Evolutionary conservation across 768 basidiomycete genomes (phyloP).

Genomic region (Gymnopilus dilepis): DNA sequence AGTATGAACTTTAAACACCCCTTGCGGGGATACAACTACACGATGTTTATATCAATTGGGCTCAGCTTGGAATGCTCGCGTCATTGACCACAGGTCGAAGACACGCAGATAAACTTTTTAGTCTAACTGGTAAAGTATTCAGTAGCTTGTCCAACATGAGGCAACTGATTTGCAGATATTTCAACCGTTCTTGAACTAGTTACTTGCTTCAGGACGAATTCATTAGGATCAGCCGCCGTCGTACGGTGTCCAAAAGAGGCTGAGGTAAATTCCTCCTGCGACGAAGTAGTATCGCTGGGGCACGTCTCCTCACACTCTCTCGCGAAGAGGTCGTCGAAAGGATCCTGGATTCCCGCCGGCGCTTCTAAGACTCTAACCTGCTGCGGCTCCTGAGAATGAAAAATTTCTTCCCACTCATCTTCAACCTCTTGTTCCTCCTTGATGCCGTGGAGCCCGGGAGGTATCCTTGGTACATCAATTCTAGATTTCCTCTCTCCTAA

Average conservation of each 20-base stretch:
- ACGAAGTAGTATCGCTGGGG: not conserved
- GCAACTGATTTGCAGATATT: not conserved
- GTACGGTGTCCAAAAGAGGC: not conserved
- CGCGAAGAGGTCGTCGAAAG: not conserved
- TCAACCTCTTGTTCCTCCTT: not conserved
- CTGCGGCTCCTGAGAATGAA: not conserved
- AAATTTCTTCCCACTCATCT: not conserved
- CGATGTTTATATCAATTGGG: too few relatives aligned
- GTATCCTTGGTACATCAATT: not conserved
- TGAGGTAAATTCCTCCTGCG: not conserved
- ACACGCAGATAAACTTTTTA: too few relatives aligned
- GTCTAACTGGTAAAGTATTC: too few relatives aligned
- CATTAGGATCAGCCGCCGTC: not conserved
- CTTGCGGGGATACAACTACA: too few relatives aligned
- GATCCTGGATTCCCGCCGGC: not conserved
- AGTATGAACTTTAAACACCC: too few relatives aligned
- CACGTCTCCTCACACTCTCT: not conserved
- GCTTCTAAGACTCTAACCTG: not conserved
- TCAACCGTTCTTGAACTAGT: not conserved
- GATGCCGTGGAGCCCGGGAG: slow-evolving; percentile 5
- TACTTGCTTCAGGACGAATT: not conserved
- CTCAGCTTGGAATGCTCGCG: too few relatives aligned
- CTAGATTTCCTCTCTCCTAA: not conserved
- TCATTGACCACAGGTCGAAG: too few relatives aligned
- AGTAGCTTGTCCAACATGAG: not conserved